Base-by-base conservation (phyloP, 2,329 filamentous ascomycete genomes). In the Penicillium sp. region DNA sequence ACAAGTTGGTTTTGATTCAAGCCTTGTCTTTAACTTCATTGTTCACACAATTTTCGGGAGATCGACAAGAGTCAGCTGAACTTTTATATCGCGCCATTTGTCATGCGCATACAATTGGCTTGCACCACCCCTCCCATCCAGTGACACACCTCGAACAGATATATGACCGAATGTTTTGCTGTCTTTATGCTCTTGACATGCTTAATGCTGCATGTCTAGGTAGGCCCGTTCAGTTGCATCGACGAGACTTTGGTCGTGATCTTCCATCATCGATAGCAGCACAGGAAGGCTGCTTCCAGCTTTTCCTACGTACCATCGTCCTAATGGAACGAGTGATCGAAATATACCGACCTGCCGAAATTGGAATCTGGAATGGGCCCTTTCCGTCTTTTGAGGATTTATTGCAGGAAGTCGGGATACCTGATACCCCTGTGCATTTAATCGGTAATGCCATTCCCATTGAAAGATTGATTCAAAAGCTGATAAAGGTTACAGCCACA, bases 381-480 rank as follows among this genome's bases (percentile, higher is more conserved):
- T 49, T 49, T 26, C 46, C 46, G 15, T 26, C 46, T 26, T 49
- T 49, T 23, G 46, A 49, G 22, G 46, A 49, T 40, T 14, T 49
- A 40, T 40, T 49, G 22, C 31, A 49, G 7, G 31, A 49, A 20
- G 46, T 49, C 4, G 46, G 14, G 4, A 26, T 12, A 27, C 27
- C 33, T 7, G 46, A 40, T n/a, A 49, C 35, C 12, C 31, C 46
- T 6, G 9, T 49, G 12, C 46, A 49, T 40, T 40, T 37, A 18
- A 49, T 49, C 6, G 46, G 46, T 49, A 49, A 25, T 27, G 4
- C 6, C 2, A 26, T 22, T 14, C 8, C 9, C 25, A 35, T 25
- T 11, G 18, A 23, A n/a, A 6, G 3, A 8, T n/a, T 14, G n/a
- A n/a, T 1, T 33, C 14, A 25, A 49, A 12, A 1, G 23, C 31